phyloP scores from a whole-genome alignment of 352 stramenopile genomes.

The Thraustochytrium sp. region DNA sequence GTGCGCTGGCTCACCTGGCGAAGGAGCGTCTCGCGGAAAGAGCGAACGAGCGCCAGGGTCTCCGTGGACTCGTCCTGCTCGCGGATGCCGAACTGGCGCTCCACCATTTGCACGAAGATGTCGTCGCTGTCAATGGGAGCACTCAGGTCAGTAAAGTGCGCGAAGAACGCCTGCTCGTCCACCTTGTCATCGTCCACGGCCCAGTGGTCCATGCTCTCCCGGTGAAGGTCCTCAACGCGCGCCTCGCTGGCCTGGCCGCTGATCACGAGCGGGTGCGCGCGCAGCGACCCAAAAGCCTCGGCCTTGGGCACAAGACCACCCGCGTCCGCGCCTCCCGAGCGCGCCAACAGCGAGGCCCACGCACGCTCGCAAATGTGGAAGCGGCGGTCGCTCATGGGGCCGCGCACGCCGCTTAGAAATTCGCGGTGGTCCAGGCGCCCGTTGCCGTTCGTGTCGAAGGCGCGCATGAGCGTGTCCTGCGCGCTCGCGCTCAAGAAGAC shows the following conservation, averaged over 20 bases:
- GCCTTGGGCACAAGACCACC: background rate
- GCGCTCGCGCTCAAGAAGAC: background rate
- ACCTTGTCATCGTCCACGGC: background rate
- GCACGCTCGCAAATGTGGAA: background rate
- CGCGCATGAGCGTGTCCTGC: background rate
- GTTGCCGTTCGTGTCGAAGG: constrained; percentile 3
- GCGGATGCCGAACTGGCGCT: constrained; percentile 6
- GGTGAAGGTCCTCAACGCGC: background rate
- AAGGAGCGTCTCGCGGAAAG: background rate
- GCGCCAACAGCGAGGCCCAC: background rate
- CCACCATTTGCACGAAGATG: constrained; percentile 17
- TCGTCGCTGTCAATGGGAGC: constrained; percentile 27
- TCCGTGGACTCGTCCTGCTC: background rate
- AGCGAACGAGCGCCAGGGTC: background rate
- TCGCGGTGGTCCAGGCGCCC: background rate
- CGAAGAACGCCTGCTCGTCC: constrained; percentile 11
- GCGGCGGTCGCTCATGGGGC: constrained; percentile 8
- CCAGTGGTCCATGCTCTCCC: background rate
- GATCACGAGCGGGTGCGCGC: background rate
- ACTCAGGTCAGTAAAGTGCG: constrained; percentile 29
- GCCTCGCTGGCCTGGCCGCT: background rate
- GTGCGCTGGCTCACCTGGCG: background rate
- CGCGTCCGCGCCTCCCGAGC: background rate
- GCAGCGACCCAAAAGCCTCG: background rate
- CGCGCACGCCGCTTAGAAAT: constrained; percentile 5